Base-by-base conservation (phyloP, 2,329 filamentous ascomycete genomes). In the Sporothrix variecibatus region DNA sequence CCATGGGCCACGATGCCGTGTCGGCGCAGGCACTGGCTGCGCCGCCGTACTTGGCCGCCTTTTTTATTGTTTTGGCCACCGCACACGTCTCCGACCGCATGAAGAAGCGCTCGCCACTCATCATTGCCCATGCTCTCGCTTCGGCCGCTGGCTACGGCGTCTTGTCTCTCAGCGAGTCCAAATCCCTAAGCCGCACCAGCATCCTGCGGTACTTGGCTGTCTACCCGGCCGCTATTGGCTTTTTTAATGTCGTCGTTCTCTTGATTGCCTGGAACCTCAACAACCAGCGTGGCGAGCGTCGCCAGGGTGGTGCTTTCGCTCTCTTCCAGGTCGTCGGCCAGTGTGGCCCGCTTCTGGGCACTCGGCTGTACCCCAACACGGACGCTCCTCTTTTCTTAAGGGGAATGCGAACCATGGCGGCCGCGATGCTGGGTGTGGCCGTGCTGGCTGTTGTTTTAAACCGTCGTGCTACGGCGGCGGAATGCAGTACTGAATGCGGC, bases 231-330 rank as follows among this genome's bases (percentile, higher is more conserved):
- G 88, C 91, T 1, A 85, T 90, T 0, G 94, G 94, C 3, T 96
- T 97, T 82, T 95, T 97, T 85, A 91, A 89, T 75, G 92, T 94
- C 26, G 92, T 97, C 74, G 94, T 94, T 0, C 87, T 97, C 43
- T 92, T 95, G 77, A 93, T 97, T 73, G 92, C 93, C 1, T 97
- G 94, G 94, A 93, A 89, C 49, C 89, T 97, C 79, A 97, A 97
- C 80, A 97, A 97, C 81, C 93, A 96, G 80, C 84, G 87, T 72
- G 90, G 86, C 15, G 89, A 91, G 75, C 89, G 88, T 71, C 88
- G 90, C 7, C 92, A 93, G 77, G 90, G 90, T 1, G 93, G 92
- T 1, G 77, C 75, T 20, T 93, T 97, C 79, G 93, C 92, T 0
- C 86, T 97, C 43, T 82, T 98, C 79, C 95, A 97, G 81, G 79